These are phyloP conservation scores for Larix kaempferi DNA, from an alignment of 75 land plant species.

Conservation along the genomic window DNA sequence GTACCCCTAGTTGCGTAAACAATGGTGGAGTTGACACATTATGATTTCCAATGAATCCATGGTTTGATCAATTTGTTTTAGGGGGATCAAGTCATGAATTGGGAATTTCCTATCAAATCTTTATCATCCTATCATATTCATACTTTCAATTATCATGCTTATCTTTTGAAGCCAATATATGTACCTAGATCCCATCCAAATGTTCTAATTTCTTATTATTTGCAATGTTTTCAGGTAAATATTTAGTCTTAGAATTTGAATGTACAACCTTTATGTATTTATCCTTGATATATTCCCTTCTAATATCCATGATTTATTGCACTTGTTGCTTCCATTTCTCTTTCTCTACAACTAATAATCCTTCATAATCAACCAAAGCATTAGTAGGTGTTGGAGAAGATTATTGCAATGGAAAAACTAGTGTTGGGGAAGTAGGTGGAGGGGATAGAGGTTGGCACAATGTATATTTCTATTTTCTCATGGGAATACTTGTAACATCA, in stretches of 20 bases:
- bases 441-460: not conserved
- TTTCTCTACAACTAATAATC: constrained; percentile 1
- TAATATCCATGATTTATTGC: not conserved
- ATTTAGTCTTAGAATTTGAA: not conserved
- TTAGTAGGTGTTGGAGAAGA: constrained; percentile 23
- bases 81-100: no score
- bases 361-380: no score
- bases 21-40: no score
- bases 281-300: not conserved
- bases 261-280: not conserved
- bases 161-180: not conserved
- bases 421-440: constrained; percentile 12
- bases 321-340: not conserved
- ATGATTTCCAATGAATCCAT: no score
- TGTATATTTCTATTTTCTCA: constrained; percentile 50
- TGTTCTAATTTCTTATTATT: not conserved
- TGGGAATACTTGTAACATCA: constrained; percentile 29
- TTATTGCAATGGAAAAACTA: not conserved
- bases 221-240: not conserved
- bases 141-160: not conserved
- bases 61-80: no score
- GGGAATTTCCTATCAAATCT: not conserved
- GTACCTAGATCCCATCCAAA: not conserved
- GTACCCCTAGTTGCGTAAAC: no score
- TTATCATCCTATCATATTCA: constrained; percentile 1